These are phyloP conservation scores for Tetraselmis chui DNA, from an alignment of 139 green algal genomes.

Conservation along the genomic window DNA sequence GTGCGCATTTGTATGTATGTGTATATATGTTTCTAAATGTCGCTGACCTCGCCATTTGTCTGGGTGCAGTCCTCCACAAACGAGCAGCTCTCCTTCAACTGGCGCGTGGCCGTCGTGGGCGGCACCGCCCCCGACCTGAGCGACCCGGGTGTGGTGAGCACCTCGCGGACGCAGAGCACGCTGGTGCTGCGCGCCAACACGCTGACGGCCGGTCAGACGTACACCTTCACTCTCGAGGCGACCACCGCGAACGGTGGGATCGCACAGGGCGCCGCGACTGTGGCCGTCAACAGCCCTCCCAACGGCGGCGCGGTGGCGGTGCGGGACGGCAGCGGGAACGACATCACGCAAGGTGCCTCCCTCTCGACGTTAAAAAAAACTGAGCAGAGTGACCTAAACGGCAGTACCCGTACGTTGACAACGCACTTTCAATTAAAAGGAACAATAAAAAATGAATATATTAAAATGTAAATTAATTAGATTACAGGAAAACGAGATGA, in stretches of 20 bases:
- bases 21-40: too few species aligned
- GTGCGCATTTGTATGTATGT: too few species aligned
- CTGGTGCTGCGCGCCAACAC: neutral
- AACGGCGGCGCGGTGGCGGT: neutral
- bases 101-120: neutral
- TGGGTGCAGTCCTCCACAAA: too few species aligned
- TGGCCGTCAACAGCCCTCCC: neutral
- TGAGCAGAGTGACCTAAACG: too few species aligned
- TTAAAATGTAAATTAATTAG: too few species aligned
- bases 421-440: too few species aligned
- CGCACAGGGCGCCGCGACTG: neutral
- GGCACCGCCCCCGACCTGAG: neutral
- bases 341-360: neutral
- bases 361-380: too few species aligned
- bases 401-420: too few species aligned
- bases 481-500: too few species aligned
- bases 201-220: neutral
- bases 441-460: too few species aligned
- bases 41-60: too few species aligned
- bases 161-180: neutral
- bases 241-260: neutral
- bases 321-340: neutral
- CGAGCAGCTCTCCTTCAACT: neutral
- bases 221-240: neutral
- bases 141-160: neutral